phyloP scores from a whole-genome alignment of 306 rosid species.

The Prunus davidiana region DNA sequence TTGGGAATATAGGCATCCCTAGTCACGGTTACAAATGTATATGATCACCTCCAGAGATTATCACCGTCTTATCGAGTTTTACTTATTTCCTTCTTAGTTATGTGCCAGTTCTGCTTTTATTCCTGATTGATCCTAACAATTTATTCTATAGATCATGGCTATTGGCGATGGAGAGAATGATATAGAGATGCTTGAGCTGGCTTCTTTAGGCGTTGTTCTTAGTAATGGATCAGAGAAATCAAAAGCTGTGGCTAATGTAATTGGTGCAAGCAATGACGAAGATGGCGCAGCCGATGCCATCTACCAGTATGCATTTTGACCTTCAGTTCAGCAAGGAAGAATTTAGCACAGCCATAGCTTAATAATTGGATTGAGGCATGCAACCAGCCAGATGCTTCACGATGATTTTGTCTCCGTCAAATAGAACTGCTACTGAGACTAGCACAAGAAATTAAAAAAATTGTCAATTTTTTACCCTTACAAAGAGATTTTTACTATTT shows the following conservation, averaged over 20 bases:
- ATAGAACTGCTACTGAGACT: background rate
- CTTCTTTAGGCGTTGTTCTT: slow-evolving; percentile 81
- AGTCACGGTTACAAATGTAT: background rate
- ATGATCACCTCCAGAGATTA: background rate
- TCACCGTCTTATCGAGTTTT: background rate
- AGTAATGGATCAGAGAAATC: slow-evolving; percentile 80
- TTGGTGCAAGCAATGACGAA: slow-evolving; percentile 86
- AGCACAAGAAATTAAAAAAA: background rate
- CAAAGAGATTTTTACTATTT: background rate
- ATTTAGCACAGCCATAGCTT: background rate
- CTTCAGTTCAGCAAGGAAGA: slow-evolving; percentile 9
- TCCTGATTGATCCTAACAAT: slow-evolving; percentile 5
- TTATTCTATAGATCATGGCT: slow-evolving; percentile 75
- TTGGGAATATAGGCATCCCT: background rate
- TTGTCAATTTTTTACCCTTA: background rate
- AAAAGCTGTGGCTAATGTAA: slow-evolving; percentile 74
- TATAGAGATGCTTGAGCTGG: slow-evolving; percentile 86
- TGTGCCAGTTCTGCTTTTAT: background rate
- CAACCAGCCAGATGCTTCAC: background rate
- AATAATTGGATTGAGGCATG: background rate
- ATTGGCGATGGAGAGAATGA: slow-evolving; percentile 98
- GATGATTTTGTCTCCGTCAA: background rate
- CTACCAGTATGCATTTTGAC: slow-evolving; percentile 78
- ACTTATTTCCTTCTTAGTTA: background rate
- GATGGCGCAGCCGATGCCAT: slow-evolving; percentile 95